Evolutionary conservation across 805 yeast species (phyloP).

Genomic region (Kuraishia ogatae): DNA sequence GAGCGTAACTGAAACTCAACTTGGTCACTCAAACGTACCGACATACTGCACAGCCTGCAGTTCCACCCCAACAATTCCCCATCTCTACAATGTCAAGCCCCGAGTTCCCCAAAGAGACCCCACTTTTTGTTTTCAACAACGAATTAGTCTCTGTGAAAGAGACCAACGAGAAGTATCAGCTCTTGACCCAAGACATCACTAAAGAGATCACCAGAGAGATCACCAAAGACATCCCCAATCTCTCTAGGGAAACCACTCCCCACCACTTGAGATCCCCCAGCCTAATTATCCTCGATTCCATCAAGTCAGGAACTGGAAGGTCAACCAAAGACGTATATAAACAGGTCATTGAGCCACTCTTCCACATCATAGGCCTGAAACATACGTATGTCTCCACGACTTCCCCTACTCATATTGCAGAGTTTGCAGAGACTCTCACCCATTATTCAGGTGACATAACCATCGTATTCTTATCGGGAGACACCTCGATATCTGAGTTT

Average conservation of each 20-base stretch:
- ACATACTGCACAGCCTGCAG: no score
- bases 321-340: conserved; percentile 26
- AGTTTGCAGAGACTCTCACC: conserved; percentile 27
- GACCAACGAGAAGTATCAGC: conserved; percentile 2
- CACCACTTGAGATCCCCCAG: neutral
- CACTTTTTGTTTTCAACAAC: neutral
- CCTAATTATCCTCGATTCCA: conserved; percentile 34
- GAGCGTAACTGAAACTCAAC: no score
- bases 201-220: neutral
- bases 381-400: conserved; percentile 36
- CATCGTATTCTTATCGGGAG: conserved; percentile 70
- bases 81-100: neutral
- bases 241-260: neutral
- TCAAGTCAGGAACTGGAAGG: conserved; percentile 39
- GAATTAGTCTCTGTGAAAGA: conserved; percentile 3
- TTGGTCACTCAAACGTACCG: no score
- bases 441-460: conserved; percentile 20
- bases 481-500: conserved; percentile 75
- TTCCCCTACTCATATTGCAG: conserved; percentile 26
- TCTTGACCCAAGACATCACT: neutral
- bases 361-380: conserved; percentile 25
- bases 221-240: neutral
- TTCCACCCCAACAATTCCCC: neutral
- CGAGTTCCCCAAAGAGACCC: neutral
- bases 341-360: conserved; percentile 37